phyloP scores from a whole-genome alignment of 2,329 filamentous ascomycete genomes.

The Fonsecaea pugnacius region DNA sequence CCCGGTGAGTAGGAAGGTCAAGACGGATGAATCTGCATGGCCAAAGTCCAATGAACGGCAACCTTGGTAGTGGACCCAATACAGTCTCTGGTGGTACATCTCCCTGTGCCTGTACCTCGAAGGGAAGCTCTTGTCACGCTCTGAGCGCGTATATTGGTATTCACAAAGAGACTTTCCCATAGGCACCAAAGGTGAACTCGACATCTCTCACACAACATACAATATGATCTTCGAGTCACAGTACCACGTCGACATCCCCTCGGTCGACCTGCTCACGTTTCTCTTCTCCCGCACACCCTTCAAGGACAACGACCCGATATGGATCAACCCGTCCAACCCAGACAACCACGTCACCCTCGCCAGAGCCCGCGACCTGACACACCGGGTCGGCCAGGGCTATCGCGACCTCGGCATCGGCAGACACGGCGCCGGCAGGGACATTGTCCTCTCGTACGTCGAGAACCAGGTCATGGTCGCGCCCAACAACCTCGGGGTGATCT shows the following conservation, averaged over 20 bases:
- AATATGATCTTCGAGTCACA: constrained; percentile 32
- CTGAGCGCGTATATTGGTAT: no score
- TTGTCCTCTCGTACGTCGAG: constrained; percentile 62
- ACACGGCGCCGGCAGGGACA: constrained; percentile 54
- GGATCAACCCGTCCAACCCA: constrained; percentile 62
- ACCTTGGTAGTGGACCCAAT: background rate
- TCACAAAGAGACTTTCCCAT: no score
- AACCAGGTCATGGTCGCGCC: constrained; percentile 61
- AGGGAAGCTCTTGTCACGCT: no score
- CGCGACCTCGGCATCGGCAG: constrained; percentile 60
- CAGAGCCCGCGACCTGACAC: constrained; percentile 54
- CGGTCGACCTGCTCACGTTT: constrained; percentile 27
- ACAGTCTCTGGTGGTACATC: background rate
- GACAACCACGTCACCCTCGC: constrained; percentile 58
- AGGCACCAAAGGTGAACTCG: no score
- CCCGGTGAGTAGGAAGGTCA: no score
- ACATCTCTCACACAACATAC: no score
- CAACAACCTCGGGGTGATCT: constrained; percentile 61
- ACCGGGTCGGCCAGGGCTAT: constrained; percentile 60
- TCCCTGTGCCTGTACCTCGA: background rate
- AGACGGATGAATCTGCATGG: background rate
- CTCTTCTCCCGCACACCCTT: constrained; percentile 28
- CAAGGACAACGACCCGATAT: constrained; percentile 57
- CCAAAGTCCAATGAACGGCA: background rate
- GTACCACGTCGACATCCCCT: constrained; percentile 28